Conservation (phyloP, 495 filamentous ascomycete species). For the Podospora pseudoanserina region DNA sequence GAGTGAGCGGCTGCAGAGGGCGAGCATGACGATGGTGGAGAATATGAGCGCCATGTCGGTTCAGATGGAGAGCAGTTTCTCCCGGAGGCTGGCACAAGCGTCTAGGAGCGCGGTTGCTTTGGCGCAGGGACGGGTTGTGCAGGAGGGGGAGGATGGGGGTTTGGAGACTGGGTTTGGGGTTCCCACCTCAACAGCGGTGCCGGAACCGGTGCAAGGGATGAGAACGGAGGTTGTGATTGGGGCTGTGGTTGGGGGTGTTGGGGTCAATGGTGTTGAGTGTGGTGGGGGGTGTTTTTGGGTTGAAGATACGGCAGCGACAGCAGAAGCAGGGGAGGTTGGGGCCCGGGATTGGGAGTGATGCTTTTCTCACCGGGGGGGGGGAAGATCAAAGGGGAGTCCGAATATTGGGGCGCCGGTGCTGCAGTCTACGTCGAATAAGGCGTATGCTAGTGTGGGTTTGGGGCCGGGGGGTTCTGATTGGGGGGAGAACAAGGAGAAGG, state of each 20-base stretch:
- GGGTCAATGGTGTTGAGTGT: conserved; percentile 40
- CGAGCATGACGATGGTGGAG: conserved; percentile 3
- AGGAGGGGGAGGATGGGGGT: neutral
- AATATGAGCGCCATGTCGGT: conserved; percentile 25
- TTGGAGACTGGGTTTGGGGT: neutral
- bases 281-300: conserved; percentile 31
- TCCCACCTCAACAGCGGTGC: neutral
- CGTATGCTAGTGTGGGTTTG: conserved; percentile 9
- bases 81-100: conserved; percentile 34
- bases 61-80: conserved; percentile 23
- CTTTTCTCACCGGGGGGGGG: conserved; percentile 9
- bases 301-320: conserved; percentile 34
- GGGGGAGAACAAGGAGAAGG: neutral
- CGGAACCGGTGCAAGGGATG: neutral
- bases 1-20: neutral
- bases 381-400: neutral
- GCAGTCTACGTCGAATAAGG: conserved; percentile 11
- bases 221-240: conserved; percentile 21
- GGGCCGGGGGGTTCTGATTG: neutral
- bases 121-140: neutral
- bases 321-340: conserved; percentile 1
- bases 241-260: conserved; percentile 40
- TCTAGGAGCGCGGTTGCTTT: conserved; percentile 33
- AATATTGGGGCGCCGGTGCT: conserved; percentile 10
- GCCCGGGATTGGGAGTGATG: conserved; percentile 31